Evolutionary conservation across 129 eudicot species (phyloP).

Genomic region (Arctium minus): DNA sequence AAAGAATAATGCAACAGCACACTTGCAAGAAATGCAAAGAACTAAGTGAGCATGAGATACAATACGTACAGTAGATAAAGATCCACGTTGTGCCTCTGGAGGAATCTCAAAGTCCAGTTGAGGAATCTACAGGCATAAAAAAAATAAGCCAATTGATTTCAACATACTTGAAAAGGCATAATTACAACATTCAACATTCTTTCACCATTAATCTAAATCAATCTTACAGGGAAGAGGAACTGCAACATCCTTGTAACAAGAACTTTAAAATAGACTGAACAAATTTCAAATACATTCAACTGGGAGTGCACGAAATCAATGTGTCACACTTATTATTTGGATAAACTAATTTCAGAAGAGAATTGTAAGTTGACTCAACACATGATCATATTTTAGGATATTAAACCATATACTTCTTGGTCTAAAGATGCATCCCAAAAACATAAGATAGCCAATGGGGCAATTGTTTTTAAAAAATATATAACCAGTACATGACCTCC

Average conservation of each 20-base stretch:
- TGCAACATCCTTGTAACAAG: not conserved
- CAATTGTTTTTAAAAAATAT: not conserved
- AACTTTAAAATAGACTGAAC: not conserved
- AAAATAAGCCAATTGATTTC: not conserved
- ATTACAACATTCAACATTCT: not conserved
- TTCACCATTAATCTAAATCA: constrained; percentile 2
- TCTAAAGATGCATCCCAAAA: not conserved
- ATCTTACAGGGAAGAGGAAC: not conserved
- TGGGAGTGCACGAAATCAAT: not conserved
- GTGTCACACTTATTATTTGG: not conserved
- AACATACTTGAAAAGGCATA: not conserved
- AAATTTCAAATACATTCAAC: not conserved
- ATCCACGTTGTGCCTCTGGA: constrained; percentile 93
- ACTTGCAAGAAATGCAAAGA: not conserved
- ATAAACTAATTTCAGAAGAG: not conserved
- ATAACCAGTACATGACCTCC: not conserved
- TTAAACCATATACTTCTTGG: not conserved
- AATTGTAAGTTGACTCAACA: not conserved
- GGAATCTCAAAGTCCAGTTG: constrained; percentile 93
- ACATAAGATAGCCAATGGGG: not conserved
- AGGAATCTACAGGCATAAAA: constrained; percentile 53
- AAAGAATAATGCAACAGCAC: constrained; percentile 2
- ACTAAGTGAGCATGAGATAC: not conserved
- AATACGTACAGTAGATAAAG: constrained; percentile 65
- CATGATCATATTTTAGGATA: not conserved